A percentile compares a stretch with the other conserved stretches of the same genome.
These are phyloP conservation scores for Adansonia grandidieri DNA, from an alignment of 441 rosid genomes.

Conservation along the genomic window DNA sequence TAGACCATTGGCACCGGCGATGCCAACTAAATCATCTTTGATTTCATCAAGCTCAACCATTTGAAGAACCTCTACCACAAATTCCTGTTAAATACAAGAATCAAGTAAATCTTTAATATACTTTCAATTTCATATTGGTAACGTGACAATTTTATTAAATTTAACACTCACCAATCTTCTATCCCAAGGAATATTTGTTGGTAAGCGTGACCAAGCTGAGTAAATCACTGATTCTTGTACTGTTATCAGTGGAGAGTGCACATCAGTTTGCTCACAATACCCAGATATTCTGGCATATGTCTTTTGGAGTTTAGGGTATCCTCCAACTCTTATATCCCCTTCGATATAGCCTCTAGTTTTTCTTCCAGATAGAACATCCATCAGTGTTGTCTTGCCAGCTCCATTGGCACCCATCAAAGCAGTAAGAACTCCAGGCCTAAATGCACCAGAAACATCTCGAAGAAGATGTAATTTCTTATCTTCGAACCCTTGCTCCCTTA, in stretches of 20 bases:
- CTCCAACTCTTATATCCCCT: slow-evolving; percentile 41
- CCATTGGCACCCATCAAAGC: slow-evolving; percentile 46
- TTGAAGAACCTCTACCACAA: slow-evolving; percentile 39
- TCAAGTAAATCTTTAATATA: not conserved
- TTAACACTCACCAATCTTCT: slow-evolving; percentile 27
- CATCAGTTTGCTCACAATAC: slow-evolving; percentile 41
- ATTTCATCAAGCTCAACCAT: slow-evolving; percentile 38
- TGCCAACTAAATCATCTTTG: slow-evolving; percentile 32
- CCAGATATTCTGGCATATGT: slow-evolving; percentile 42
- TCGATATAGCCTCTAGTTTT: slow-evolving; percentile 39
- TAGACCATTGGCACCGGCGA: slow-evolving; percentile 36
- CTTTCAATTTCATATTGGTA: not conserved
- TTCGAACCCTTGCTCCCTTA: slow-evolving; percentile 30
- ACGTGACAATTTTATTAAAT: not conserved
- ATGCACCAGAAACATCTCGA: slow-evolving; percentile 32
- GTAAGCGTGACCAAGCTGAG: slow-evolving; percentile 41
- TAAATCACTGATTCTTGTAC: slow-evolving; percentile 39
- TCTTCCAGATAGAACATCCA: slow-evolving; percentile 45
- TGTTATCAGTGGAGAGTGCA: slow-evolving; percentile 23
- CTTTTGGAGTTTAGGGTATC: slow-evolving; percentile 39
- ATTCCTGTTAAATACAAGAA: slow-evolving; percentile 28
- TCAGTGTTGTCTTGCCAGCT: slow-evolving; percentile 43
- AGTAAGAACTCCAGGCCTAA: slow-evolving; percentile 39
- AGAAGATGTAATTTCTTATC: slow-evolving; percentile 34
- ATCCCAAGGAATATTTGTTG: slow-evolving; percentile 26